phyloP scores from a whole-genome alignment of 352 stramenopile genomes.

The Phytophthora citrophthora region DNA sequence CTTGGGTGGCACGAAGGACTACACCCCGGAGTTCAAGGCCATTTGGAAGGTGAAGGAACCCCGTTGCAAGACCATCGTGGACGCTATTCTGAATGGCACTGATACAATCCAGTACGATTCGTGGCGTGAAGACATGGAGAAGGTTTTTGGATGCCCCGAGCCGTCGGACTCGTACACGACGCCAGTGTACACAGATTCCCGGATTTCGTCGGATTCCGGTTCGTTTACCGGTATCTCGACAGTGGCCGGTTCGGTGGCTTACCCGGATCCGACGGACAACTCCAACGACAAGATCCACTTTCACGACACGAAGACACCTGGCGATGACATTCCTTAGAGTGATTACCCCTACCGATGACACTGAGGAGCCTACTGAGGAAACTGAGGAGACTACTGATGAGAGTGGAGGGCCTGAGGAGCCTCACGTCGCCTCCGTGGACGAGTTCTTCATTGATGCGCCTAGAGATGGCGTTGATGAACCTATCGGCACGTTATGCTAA shows the following conservation, averaged over 20 bases:
- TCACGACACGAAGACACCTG: not conserved
- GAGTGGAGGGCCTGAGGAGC: too few species aligned
- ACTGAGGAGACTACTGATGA: too few species aligned
- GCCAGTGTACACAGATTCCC: not conserved
- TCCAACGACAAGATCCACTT: slow-evolving; percentile 37
- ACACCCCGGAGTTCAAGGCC: slow-evolving; percentile 52
- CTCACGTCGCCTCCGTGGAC: too few species aligned
- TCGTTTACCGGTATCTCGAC: too few species aligned
- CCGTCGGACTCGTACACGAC: slow-evolving; percentile 24
- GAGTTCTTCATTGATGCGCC: too few species aligned
- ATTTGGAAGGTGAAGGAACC: slow-evolving; percentile 47
- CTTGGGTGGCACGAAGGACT: slow-evolving; percentile 55
- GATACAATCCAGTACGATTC: slow-evolving; percentile 36
- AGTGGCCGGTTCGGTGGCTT: slow-evolving; percentile 2
- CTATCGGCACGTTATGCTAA: too few species aligned
- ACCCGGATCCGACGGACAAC: slow-evolving; percentile 1
- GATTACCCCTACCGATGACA: too few species aligned
- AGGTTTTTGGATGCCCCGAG: slow-evolving; percentile 46
- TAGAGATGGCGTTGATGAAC: too few species aligned
- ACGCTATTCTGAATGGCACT: slow-evolving; percentile 44
- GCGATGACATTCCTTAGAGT: too few species aligned
- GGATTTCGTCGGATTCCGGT: slow-evolving; percentile 8
- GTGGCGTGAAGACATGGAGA: slow-evolving; percentile 49
- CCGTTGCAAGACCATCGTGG: slow-evolving; percentile 56
- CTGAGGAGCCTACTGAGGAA: not conserved